These are phyloP conservation scores for Termitomyces sp. DNA, from an alignment of 768 basidiomycete genomes.

Conservation along the genomic window DNA sequence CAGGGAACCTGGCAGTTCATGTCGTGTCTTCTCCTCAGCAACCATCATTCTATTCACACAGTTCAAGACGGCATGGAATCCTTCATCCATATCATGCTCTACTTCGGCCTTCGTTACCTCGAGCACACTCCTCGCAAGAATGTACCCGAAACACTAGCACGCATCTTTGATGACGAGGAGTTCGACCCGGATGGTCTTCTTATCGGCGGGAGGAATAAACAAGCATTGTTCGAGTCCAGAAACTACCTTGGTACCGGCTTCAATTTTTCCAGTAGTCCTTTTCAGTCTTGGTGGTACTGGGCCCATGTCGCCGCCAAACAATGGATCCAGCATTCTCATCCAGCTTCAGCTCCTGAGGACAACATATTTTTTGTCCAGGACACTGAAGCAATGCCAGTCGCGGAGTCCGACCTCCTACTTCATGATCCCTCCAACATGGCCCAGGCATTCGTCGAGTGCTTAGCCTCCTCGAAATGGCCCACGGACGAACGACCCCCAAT, in stretches of 20 bases:
- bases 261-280: not conserved
- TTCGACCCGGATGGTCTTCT: not conserved
- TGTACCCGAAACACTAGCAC: not conserved
- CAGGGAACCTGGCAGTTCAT: conserved; percentile 5
- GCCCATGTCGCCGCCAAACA: not conserved
- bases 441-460: not conserved
- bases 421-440: not conserved
- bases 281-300: not conserved
- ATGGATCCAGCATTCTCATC: not conserved
- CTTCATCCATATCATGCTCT: not conserved
- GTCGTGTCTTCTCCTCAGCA: conserved; percentile 17
- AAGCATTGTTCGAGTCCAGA: not conserved
- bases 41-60: conserved; percentile 3
- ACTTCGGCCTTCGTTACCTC: conserved; percentile 4
- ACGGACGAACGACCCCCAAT: not conserved
- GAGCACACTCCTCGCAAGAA: not conserved
- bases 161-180: not conserved
- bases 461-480: not conserved
- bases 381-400: no score
- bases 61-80: not conserved
- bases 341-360: no score
- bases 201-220: not conserved
- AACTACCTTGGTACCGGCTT: not conserved
- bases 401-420: not conserved
- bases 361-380: no score